Conservation (phyloP, 768 basidiomycete species). For the Paxillus rubicundulus region DNA sequence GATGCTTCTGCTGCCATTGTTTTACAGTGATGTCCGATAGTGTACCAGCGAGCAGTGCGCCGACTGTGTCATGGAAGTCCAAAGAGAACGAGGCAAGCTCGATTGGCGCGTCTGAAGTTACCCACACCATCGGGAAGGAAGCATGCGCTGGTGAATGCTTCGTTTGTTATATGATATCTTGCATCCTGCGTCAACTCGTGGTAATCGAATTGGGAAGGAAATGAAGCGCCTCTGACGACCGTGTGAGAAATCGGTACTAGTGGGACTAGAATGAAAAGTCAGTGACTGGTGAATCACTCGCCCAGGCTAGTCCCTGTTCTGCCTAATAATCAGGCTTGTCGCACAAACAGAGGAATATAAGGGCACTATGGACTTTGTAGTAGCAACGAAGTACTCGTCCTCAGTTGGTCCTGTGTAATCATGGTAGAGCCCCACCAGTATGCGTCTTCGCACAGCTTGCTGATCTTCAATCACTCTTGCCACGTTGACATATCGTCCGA, state of each 20-base stretch:
- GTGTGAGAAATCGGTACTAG: conserved; percentile 59
- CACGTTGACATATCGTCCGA: no score
- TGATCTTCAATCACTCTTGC: no score
- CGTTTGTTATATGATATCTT: conserved; percentile 53
- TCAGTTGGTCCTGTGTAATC: no score
- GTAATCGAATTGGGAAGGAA: no score
- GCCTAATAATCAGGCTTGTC: neutral
- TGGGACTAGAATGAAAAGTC: conserved; percentile 23
- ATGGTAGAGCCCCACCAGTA: no score
- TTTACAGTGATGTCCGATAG: conserved; percentile 52
- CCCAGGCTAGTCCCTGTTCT: neutral
- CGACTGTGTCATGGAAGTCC: conserved; percentile 36
- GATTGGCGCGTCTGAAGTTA: conserved; percentile 43
- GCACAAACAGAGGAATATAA: conserved; percentile 46
- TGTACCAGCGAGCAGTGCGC: conserved; percentile 53
- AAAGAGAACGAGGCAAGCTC: neutral
- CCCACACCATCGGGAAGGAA: conserved; percentile 62
- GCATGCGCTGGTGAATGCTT: conserved; percentile 56
- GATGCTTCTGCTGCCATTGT: conserved; percentile 42
- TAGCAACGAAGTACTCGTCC: no score
- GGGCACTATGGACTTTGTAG: no score
- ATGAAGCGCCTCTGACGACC: conserved; percentile 41
- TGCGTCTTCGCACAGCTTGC: no score
- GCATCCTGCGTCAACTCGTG: conserved; percentile 38
- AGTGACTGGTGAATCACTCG: conserved; percentile 16